Evolutionary conservation across 164 flowering plant genomes (phyloP).

Genomic region (Vitis labrusca): DNA sequence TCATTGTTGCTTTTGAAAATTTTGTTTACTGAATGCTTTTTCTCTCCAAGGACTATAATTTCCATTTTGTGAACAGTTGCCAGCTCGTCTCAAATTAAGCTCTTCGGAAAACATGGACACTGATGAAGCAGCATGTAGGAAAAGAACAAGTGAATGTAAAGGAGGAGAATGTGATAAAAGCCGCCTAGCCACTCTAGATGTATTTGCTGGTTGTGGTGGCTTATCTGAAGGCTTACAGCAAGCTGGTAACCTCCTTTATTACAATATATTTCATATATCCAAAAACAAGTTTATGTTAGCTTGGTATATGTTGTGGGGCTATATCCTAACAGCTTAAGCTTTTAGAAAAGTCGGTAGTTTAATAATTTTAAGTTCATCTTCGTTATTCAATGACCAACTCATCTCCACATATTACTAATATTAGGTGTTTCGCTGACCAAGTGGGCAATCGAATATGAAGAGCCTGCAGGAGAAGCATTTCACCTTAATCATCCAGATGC

Average conservation of each 20-base stretch:
- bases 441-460: constrained; percentile 98
- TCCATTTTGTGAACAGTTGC: constrained; percentile 49
- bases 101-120: constrained; percentile 27
- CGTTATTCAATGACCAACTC: not conserved
- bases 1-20: too few relatives aligned
- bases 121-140: constrained; percentile 45
- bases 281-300: too few relatives aligned
- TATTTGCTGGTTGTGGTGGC: constrained; percentile 99
- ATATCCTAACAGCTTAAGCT: too few relatives aligned
- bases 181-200: constrained; percentile 77
- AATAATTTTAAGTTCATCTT: too few relatives aligned
- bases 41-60: too few relatives aligned
- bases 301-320: too few relatives aligned
- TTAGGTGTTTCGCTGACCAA: constrained; percentile 76
- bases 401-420: constrained; percentile 10
- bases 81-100: constrained; percentile 47
- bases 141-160: constrained; percentile 72
- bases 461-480: constrained; percentile 92
- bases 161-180: constrained; percentile 56
- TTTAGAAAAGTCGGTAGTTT: too few relatives aligned
- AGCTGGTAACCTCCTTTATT: constrained; percentile 48
- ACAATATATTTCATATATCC: not conserved
- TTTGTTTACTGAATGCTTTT: too few relatives aligned
- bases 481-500: constrained; percentile 78
- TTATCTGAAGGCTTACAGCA: constrained; percentile 81